A percentile compares a stretch with the other conserved stretches of the same genome.
These are phyloP conservation scores for Scleromitrula shiraiana DNA, from an alignment of 2,329 filamentous ascomycete genomes.

Conservation along the genomic window DNA sequence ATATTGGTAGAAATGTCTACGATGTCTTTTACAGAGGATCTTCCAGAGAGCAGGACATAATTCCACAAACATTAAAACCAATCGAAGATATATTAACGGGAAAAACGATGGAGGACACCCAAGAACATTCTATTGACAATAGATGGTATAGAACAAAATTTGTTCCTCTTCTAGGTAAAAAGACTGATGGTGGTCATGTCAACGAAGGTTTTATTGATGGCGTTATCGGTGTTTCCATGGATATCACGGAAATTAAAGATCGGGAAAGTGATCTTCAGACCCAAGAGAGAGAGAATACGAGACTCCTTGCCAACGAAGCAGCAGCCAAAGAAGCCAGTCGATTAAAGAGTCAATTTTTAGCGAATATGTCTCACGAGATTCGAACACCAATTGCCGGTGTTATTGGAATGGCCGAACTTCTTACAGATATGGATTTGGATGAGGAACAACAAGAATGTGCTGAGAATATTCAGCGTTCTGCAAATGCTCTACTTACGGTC, in stretches of 20 bases:
- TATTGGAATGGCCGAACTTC: conserved; percentile 69
- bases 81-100: conserved; percentile 60
- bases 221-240: conserved; percentile 72
- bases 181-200: conserved; percentile 42
- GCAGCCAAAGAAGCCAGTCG: conserved; percentile 74
- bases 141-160: conserved; percentile 67
- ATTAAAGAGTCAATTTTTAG: conserved; percentile 72
- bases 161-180: conserved; percentile 54
- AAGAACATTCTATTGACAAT: conserved; percentile 45
- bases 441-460: conserved; percentile 68
- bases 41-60: conserved; percentile 16
- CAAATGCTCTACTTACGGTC: conserved; percentile 73
- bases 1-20: conserved; percentile 54
- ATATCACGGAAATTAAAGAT: conserved; percentile 64
- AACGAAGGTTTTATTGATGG: conserved; percentile 53
- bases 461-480: conserved; percentile 71
- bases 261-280: conserved; percentile 54
- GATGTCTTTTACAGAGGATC: conserved; percentile 47
- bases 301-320: conserved; percentile 64
- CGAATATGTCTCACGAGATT: conserved; percentile 78
- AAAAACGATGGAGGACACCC: conserved; percentile 48
- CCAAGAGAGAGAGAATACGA: conserved; percentile 61
- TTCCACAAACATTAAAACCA: conserved; percentile 42
- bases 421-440: conserved; percentile 59
- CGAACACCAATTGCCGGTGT: conserved; percentile 73